Evolutionary conservation across 2,329 filamentous ascomycete genomes (phyloP).

Genomic region (Verticillium zaregamsianum): DNA sequence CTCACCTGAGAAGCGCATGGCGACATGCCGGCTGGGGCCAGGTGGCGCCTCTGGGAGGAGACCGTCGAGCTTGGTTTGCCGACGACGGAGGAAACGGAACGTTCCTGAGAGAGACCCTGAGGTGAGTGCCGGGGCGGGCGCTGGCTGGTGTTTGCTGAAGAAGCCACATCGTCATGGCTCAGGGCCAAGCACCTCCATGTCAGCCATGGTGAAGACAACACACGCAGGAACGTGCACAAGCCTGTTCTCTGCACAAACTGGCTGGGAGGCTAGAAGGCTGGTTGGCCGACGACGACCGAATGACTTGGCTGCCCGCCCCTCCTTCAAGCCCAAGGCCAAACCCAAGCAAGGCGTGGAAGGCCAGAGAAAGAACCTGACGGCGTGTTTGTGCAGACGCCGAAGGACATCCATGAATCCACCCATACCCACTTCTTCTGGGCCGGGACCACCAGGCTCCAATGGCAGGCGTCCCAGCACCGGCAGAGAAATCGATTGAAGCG

Average conservation of each 20-base stretch:
- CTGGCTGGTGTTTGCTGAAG: background rate
- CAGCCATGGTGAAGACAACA: background rate
- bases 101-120: background rate
- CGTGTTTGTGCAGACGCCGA: background rate
- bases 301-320: no score
- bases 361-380: background rate
- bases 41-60: background rate
- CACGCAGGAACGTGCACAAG: background rate
- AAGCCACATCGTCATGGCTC: background rate
- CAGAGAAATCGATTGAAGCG: background rate
- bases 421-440: background rate
- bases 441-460: background rate
- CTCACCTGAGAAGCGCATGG: background rate
- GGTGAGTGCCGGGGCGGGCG: no score
- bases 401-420: background rate
- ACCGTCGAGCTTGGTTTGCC: background rate
- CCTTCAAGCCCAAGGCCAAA: background rate
- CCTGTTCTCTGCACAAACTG: background rate
- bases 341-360: background rate
- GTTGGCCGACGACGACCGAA: background rate
- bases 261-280: background rate
- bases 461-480: background rate
- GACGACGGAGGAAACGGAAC: background rate
- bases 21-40: background rate
- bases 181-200: background rate